Evolutionary conservation across 1,284 basidiomycete species (phyloP).

Genomic region (Volvariella surrecta): DNA sequence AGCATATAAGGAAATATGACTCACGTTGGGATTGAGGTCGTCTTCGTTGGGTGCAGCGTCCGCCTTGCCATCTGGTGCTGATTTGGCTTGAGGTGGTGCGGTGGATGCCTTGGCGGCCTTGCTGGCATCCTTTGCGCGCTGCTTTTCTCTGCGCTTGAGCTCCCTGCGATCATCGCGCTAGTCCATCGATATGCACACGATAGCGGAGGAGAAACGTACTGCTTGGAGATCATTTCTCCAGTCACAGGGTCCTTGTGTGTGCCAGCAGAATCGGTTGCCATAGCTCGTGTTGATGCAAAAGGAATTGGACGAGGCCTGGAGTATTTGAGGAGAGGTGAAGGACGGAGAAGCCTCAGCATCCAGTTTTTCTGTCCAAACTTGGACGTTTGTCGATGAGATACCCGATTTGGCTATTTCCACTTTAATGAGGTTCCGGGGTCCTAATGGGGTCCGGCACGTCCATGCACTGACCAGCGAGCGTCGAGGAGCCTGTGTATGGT

Average conservation of each 20-base stretch:
- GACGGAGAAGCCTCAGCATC: conserved; percentile 20
- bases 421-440: neutral
- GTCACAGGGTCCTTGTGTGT: conserved; percentile 82
- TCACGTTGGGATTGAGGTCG: conserved; percentile 76
- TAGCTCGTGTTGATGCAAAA: conserved; percentile 20
- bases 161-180: conserved; percentile 46
- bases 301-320: conserved; percentile 2
- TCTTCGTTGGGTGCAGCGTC: conserved; percentile 52
- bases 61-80: conserved; percentile 25
- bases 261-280: conserved; percentile 45
- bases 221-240: conserved; percentile 93
- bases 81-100: conserved; percentile 33
- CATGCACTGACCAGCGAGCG: neutral
- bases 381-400: neutral
- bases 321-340: conserved; percentile 20
- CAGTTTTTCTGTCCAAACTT: conserved; percentile 12
- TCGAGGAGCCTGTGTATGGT: neutral
- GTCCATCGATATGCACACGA: conserved; percentile 20
- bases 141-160: conserved; percentile 85
- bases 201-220: conserved; percentile 41
- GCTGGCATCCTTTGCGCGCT: conserved; percentile 75
- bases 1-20: conserved; percentile 17
- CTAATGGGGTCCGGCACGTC: neutral
- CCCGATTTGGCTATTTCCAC: conserved; percentile 1
- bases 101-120: conserved; percentile 67